Conservation (phyloP, 2,329 filamentous ascomycete genomes). For the Neocucurbitaria cava region DNA sequence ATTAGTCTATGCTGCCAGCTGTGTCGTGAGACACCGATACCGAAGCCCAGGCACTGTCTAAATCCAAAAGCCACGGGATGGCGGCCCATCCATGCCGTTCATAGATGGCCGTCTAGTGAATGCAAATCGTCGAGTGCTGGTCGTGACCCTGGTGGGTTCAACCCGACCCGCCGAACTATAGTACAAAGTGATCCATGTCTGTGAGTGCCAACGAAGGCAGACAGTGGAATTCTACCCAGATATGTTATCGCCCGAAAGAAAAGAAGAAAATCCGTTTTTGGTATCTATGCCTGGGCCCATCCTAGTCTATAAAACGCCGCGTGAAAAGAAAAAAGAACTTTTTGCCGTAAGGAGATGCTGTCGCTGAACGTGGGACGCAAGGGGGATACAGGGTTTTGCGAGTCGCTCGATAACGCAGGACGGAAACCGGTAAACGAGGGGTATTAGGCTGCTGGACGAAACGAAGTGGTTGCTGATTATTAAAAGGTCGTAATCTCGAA, state of each 20-base stretch:
- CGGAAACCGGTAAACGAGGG: conserved; percentile 34
- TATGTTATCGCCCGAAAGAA: conserved; percentile 34
- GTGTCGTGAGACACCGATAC: conserved; percentile 42
- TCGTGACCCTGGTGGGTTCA: conserved; percentile 35
- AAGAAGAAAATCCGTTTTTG: conserved; percentile 45
- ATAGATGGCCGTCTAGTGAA: conserved; percentile 41
- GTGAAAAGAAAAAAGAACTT: conserved; percentile 33
- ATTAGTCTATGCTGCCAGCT: conserved; percentile 47
- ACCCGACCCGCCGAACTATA: conserved; percentile 42
- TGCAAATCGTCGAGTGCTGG: conserved; percentile 42
- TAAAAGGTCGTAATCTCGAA: conserved; percentile 46
- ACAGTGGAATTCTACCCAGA: conserved; percentile 42
- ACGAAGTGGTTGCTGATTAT: conserved; percentile 44
- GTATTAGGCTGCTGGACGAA: conserved; percentile 49
- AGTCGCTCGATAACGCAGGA: conserved; percentile 36
- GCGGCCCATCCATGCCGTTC: conserved; percentile 32
- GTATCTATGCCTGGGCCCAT: conserved; percentile 51
- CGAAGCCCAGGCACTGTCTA: conserved; percentile 44
- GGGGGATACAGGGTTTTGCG: conserved; percentile 23
- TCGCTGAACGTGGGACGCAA: conserved; percentile 43
- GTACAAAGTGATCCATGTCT: conserved; percentile 42
- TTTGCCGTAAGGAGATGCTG: conserved; percentile 45
- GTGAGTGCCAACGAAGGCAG: conserved; percentile 42
- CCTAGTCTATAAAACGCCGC: conserved; percentile 51
- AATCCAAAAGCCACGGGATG: conserved; percentile 31